Evolutionary conservation across 2,329 filamentous ascomycete species (phyloP).

Genomic region (Arthrobotrys musiformis): DNA sequence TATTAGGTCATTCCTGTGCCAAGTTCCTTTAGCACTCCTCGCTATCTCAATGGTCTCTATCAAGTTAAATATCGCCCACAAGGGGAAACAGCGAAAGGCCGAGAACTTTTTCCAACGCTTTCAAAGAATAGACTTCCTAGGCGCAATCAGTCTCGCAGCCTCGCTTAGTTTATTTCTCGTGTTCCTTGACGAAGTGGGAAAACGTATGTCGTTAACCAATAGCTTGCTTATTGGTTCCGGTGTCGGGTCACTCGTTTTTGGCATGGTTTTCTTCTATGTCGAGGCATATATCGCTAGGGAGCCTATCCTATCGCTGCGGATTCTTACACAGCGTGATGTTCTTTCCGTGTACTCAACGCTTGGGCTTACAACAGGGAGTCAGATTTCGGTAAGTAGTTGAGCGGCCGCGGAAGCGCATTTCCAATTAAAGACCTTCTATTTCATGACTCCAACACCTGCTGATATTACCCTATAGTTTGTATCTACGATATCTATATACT

Average conservation of each 20-base stretch:
- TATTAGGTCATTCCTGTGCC: conserved; percentile 74
- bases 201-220: conserved; percentile 6
- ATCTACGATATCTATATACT: conserved; percentile 76
- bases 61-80: conserved; percentile 20
- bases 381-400: conserved; percentile 47
- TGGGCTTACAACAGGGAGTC: conserved; percentile 59
- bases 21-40: conserved; percentile 74
- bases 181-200: conserved; percentile 40
- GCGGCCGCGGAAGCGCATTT: too few relatives aligned
- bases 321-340: conserved; percentile 68
- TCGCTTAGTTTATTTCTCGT: conserved; percentile 44
- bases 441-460: not conserved
- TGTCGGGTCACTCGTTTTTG: conserved; percentile 29
- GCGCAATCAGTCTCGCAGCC: conserved; percentile 26
- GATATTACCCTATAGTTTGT: conserved; percentile 65
- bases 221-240: conserved; percentile 3
- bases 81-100: not conserved
- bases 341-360: conserved; percentile 68
- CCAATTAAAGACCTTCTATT: not conserved
- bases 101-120: conserved; percentile 34
- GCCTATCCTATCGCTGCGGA: conserved; percentile 70
- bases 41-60: conserved; percentile 74
- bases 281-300: conserved; percentile 64
- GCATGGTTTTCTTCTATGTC: conserved; percentile 6
- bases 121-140: conserved; percentile 47